Evolutionary conservation across 116 monocot genomes (phyloP).

Genomic region (Trichopus zeylanicus): DNA sequence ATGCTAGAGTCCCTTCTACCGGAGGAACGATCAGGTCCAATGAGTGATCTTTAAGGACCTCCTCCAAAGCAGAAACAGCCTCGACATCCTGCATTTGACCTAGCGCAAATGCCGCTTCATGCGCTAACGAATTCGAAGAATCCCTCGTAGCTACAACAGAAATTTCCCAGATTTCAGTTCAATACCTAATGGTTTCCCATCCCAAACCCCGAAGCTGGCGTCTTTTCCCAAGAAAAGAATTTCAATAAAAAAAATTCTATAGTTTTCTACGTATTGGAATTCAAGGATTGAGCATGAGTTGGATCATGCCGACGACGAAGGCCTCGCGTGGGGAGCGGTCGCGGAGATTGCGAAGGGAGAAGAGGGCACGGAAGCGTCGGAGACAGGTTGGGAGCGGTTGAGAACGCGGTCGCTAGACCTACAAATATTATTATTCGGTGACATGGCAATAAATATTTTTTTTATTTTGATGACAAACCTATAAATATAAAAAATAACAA

Average conservation of each 20-base stretch:
- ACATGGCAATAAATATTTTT: too few species aligned
- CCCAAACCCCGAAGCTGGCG: background rate
- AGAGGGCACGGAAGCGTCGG: slow-evolving; percentile 92
- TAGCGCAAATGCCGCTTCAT: slow-evolving; percentile 97
- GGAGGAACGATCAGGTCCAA: slow-evolving; percentile 70
- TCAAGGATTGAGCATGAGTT: too few species aligned
- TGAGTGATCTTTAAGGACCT: slow-evolving; percentile 74
- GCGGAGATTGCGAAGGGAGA: slow-evolving; percentile 93
- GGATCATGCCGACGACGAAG: background rate
- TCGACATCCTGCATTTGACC: slow-evolving; percentile 96
- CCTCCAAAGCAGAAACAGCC: slow-evolving; percentile 72
- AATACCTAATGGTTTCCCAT: too few species aligned
- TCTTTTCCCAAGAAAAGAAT: background rate
- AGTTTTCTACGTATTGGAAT: too few species aligned
- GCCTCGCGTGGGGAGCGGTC: slow-evolving; percentile 42
- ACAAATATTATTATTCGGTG: too few species aligned
- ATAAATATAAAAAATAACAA: too few species aligned
- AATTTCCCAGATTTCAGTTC: too few species aligned
- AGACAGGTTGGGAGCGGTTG: slow-evolving; percentile 60
- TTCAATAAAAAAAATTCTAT: background rate
- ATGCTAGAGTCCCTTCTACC: slow-evolving; percentile 34
- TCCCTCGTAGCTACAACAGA: slow-evolving; percentile 66
- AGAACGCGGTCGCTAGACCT: slow-evolving; percentile 65
- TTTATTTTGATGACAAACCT: too few species aligned
- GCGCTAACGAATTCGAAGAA: slow-evolving; percentile 91